Base-by-base conservation (phyloP, 495 filamentous ascomycete genomes). In the Penicillium verhagenii region DNA sequence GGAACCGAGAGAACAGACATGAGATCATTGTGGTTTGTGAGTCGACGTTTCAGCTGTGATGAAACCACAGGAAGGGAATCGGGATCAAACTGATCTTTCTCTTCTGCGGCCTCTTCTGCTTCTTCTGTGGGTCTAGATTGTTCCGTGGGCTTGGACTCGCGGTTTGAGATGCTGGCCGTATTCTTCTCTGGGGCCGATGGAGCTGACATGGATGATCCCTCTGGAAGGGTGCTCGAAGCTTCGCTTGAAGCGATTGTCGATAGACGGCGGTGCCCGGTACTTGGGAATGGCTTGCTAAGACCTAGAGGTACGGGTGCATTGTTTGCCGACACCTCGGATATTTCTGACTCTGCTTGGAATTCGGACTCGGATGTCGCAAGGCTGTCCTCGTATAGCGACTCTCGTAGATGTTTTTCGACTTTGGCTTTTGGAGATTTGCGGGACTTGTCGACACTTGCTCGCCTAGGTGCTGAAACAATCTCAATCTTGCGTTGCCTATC, bases 1-100 rank as follows among this genome's bases (percentile, higher is more conserved):
- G 90, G 83, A 40, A 88, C 72, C 0, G 95, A 97, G 6, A 97
- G 77, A 21, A 96, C 90, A 7, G 94, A 97, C 35, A 97, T 89
- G 14, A 97, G 77, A 69, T 97, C 95, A 11, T 90, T 90, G 71
- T 97, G 91, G 38, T 90, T 96, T 2, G 95, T 94, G 14, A 94
- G 81, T 53, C 88, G 81, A 59, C 90, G 83, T 61, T 89, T 91
- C 21, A 79, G 58, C 21, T 73, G 71, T 3, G 70, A 89, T 62
- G 54, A 80, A n/a, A 74, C 65, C 4, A 59, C 57, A 6, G 70
- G 67, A 24, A 75, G 62, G 0, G 73, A 71, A 45, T 79, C 59
- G 0, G 70, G 69, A 52, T 80, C 76, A 21, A 80, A 75, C 1
- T 73, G 62, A 35, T 79, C 76, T 24, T 67, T 56, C 48, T 74